phyloP scores from a whole-genome alignment of 306 rosid genomes.

The Comarum palustre region DNA sequence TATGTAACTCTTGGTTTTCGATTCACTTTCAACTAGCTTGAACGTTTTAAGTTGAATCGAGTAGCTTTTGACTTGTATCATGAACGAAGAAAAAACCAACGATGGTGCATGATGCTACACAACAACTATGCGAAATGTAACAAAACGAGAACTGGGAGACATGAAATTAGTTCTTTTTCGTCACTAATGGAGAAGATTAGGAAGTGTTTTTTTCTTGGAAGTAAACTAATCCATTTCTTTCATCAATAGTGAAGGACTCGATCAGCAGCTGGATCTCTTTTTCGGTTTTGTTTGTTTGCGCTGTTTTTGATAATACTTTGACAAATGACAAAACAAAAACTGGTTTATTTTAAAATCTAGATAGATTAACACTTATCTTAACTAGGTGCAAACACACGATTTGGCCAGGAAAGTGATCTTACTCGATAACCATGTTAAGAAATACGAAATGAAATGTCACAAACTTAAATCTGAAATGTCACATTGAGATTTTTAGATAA shows the following conservation, averaged over 20 bases:
- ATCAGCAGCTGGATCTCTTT: background rate
- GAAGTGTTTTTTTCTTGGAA: background rate
- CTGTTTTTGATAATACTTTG: background rate
- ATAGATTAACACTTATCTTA: background rate
- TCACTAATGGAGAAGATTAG: background rate
- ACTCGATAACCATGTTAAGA: constrained; percentile 2
- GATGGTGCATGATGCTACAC: no score
- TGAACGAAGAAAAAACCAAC: no score
- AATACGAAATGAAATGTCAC: constrained; percentile 8
- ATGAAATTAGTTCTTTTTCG: background rate
- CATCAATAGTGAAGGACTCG: background rate
- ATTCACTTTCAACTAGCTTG: no score
- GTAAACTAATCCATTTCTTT: background rate
- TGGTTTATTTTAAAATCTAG: background rate
- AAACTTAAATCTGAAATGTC: background rate
- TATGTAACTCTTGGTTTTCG: no score
- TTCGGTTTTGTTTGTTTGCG: background rate
- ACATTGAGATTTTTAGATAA: background rate
- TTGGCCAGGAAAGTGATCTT: constrained; percentile 17
- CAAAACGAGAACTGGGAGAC: background rate
- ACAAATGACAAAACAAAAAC: background rate
- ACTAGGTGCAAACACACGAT: background rate
- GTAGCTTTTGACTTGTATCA: no score
- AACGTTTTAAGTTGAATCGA: no score
- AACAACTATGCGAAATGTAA: no score